Conservation (phyloP, 345 rosid genomes). For the Eucalyptus coolabah region DNA sequence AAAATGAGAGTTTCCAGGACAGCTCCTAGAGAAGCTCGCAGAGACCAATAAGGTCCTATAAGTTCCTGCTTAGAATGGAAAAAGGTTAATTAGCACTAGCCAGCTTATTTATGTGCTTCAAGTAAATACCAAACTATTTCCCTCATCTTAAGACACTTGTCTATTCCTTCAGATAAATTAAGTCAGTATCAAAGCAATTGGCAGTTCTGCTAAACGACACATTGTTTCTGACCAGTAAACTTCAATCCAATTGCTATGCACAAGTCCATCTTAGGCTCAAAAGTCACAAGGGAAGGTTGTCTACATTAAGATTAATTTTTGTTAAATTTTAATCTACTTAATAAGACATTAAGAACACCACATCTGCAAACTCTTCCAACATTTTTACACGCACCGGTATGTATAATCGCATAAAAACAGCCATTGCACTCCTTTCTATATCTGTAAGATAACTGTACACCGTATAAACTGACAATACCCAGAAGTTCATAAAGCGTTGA, state of each 20-base stretch:
- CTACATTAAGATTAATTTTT: background rate
- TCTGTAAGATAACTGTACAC: background rate
- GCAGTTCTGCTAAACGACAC: background rate
- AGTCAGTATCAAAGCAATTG: background rate
- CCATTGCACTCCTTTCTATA: background rate
- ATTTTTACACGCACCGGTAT: background rate
- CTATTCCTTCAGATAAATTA: background rate
- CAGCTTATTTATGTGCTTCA: background rate
- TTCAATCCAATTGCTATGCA: background rate
- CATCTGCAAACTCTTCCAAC: background rate
- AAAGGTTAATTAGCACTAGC: background rate
- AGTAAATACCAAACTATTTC: background rate
- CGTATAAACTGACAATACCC: background rate
- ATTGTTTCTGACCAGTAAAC: background rate
- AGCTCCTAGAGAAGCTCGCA: slow-evolving; percentile 86
- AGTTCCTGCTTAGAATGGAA: slow-evolving; percentile 34
- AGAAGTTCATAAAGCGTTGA: background rate
- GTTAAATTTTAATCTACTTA: background rate
- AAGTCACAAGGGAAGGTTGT: background rate
- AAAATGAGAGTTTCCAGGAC: slow-evolving; percentile 72
- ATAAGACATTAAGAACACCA: background rate
- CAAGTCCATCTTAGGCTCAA: background rate
- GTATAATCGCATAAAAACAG: background rate
- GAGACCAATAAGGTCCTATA: slow-evolving; percentile 86
- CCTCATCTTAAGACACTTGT: background rate